Evolutionary conservation across 2,329 filamentous ascomycete species (phyloP).

Genomic region (Ceratocystis huliohia): DNA sequence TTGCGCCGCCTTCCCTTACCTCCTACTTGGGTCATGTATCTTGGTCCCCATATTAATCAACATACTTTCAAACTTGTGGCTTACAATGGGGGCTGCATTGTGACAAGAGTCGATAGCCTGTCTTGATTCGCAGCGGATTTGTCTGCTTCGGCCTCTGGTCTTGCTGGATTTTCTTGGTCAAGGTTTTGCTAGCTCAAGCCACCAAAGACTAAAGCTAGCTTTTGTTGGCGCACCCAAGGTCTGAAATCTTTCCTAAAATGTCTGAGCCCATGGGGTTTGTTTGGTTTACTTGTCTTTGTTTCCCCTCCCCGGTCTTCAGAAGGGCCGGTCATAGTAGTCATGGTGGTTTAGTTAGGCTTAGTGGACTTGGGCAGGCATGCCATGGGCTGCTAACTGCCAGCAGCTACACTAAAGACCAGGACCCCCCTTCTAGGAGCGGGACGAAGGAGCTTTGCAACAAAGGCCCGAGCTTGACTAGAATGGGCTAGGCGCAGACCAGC

Average conservation of each 20-base stretch:
- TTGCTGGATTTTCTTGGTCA: background rate
- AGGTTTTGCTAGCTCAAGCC: background rate
- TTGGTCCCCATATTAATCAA: no score
- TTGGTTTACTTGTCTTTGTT: background rate
- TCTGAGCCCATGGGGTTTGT: background rate
- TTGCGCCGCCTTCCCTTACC: background rate
- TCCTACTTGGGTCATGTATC: no score
- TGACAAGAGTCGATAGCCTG: background rate
- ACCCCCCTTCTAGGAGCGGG: background rate
- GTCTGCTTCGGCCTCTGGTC: background rate
- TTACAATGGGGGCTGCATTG: background rate
- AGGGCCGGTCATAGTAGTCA: background rate
- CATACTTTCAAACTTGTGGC: no score
- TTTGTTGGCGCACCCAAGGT: background rate
- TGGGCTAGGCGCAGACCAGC: background rate
- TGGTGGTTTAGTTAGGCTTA: background rate
- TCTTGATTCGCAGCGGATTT: background rate
- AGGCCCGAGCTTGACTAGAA: background rate
- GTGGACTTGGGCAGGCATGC: background rate
- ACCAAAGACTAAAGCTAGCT: background rate
- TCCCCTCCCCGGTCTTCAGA: background rate
- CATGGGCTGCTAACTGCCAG: background rate
- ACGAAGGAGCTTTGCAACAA: conserved; percentile 9
- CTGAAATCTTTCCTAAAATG: background rate
- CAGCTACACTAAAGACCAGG: background rate